Evolutionary conservation across 441 rosid species (phyloP).

Genomic region (Gossypium aridum): DNA sequence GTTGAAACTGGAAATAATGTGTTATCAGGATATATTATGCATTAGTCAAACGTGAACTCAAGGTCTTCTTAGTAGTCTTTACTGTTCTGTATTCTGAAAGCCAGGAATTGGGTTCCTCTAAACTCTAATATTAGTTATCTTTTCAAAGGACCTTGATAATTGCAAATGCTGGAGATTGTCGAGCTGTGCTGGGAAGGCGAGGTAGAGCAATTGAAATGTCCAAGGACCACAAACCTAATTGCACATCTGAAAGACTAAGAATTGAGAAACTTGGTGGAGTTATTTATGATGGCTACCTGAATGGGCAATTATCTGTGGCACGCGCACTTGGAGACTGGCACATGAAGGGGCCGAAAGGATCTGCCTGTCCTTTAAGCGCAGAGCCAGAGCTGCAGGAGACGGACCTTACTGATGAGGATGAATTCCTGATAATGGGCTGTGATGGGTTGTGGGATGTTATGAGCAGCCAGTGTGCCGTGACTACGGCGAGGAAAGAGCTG

Average conservation of each 20-base stretch:
- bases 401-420: constrained; percentile 60
- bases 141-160: constrained; percentile 52
- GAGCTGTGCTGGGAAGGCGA: constrained; percentile 81
- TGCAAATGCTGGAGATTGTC: constrained; percentile 91
- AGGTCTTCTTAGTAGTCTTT: not conserved
- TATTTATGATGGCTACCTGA: constrained; percentile 84
- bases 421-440: constrained; percentile 87
- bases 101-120: too few species aligned
- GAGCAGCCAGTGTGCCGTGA: constrained; percentile 86
- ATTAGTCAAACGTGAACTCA: not conserved
- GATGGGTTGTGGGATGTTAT: constrained; percentile 96
- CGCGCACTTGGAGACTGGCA: constrained; percentile 98
- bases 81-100: not conserved
- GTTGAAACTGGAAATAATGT: not conserved
- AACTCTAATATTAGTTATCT: not conserved
- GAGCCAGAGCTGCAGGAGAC: constrained; percentile 74
- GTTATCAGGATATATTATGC: not conserved
- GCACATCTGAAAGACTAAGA: constrained; percentile 55
- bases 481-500: constrained; percentile 71
- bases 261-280: constrained; percentile 82
- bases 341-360: constrained; percentile 77
- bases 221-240: constrained; percentile 80
- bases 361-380: constrained; percentile 71
- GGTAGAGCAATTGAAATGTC: constrained; percentile 85
- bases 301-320: constrained; percentile 84